Conservation (phyloP, 257 asterid genomes). For the Ilex asprella region DNA sequence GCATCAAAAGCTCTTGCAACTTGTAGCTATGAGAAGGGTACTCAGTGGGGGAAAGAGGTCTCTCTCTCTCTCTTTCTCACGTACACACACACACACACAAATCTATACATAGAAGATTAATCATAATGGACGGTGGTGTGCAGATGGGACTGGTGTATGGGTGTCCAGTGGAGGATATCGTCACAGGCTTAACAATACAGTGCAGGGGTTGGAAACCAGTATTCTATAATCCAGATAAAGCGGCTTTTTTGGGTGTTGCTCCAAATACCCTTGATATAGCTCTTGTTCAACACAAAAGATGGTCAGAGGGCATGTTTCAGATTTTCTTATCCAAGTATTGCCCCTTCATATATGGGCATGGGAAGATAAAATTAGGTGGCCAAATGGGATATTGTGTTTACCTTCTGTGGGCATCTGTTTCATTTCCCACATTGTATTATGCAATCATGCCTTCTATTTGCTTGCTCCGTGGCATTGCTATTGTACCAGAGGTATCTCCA, state of each 20-base stretch:
- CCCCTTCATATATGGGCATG: constrained; percentile 52
- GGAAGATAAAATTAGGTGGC: constrained; percentile 47
- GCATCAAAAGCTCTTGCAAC: constrained; percentile 43
- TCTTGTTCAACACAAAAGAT: constrained; percentile 70
- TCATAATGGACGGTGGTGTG: background rate
- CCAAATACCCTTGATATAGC: constrained; percentile 51
- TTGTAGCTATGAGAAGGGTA: constrained; percentile 64
- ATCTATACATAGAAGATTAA: no score
- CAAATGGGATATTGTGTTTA: constrained; percentile 66
- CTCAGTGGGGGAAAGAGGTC: constrained; percentile 80
- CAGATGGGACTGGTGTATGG: constrained; percentile 89
- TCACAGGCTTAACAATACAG: constrained; percentile 74
- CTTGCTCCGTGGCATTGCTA: constrained; percentile 36
- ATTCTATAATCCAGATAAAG: constrained; percentile 49
- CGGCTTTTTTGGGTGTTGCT: constrained; percentile 58
- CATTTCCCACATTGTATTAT: constrained; percentile 48
- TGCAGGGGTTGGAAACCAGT: constrained; percentile 87
- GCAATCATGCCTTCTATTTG: constrained; percentile 34
- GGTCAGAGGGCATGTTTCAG: constrained; percentile 79
- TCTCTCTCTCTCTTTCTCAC: constrained; percentile 1
- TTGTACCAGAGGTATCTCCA: constrained; percentile 50
- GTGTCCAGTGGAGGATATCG: constrained; percentile 68
- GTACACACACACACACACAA: background rate
- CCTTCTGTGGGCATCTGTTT: constrained; percentile 55
- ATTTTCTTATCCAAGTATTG: constrained; percentile 66